Percentiles rank a stretch among this genome's conserved stretches.
Conservation (phyloP, 208 protist species). For the Herpetomonas muscarum region DNA sequence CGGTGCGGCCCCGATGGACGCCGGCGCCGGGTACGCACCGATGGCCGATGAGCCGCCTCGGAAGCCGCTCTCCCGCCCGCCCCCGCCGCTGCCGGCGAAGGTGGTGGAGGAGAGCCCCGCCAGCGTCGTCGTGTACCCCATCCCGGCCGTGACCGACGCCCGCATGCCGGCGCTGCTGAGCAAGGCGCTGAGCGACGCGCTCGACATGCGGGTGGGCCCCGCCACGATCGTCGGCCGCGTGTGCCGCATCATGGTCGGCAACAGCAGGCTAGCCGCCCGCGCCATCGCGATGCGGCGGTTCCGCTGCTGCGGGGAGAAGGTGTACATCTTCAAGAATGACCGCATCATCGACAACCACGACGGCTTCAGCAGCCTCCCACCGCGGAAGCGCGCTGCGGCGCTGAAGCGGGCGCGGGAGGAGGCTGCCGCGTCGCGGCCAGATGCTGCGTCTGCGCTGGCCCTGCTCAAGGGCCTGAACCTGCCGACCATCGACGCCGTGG, state of each 20-base stretch:
- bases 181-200: constrained; percentile 73
- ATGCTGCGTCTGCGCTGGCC: no score
- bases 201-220: constrained; percentile 80
- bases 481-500: no score
- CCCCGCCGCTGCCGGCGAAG: constrained; percentile 72
- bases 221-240: constrained; percentile 77
- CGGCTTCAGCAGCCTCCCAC: not conserved
- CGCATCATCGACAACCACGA: constrained; percentile 80
- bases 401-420: no score
- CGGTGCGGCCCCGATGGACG: no score
- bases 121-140: constrained; percentile 79
- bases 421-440: no score
- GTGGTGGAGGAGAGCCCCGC: constrained; percentile 58
- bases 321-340: constrained; percentile 88
- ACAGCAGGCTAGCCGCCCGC: constrained; percentile 77
- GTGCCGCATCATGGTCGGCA: constrained; percentile 78
- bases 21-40: not conserved
- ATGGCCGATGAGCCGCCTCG: constrained; percentile 1
- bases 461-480: no score
- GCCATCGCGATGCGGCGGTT: constrained; percentile 77
- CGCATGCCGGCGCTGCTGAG: constrained; percentile 75
- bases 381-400: no score
- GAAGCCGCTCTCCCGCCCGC: constrained; percentile 56
- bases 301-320: constrained; percentile 64
- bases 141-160: constrained; percentile 46